Evolutionary conservation across 2,329 filamentous ascomycete species (phyloP), one percentile per base, ranked within the genome.

Genomic region (Cladosporium sp.): DNA sequence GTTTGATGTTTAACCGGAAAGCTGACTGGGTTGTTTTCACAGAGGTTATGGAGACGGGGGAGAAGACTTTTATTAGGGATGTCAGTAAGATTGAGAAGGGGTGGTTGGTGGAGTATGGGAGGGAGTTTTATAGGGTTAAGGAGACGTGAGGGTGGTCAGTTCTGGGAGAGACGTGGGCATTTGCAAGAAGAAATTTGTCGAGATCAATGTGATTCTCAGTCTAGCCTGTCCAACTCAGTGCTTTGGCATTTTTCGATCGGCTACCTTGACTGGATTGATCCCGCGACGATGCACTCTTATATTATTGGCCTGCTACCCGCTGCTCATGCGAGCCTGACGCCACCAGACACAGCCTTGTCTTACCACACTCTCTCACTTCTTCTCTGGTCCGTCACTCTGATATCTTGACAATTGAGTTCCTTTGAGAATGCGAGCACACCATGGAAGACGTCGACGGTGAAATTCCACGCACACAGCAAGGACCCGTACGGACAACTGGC

Each of bases 11-110:
- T 79, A 96, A 96, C 73, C 86, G 92, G 59, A 97, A 95, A 77
- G 91, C 91, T 11, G 92, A 97, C 64, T 97, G 93, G 92, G 92
- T 97, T 9, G 83, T 99, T 36, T 99, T 97, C 70, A 89, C 95
- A 67, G 93, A 97, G 75, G 85, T 96, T 38, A 85, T 96, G 80
- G 90, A 97, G 76, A 95, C 90, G 4, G 85, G 88, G 9, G 85
- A 84, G 63, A 97, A 97, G 80, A 92, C 84, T 0, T 97, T 88
- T 71, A 95, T 99, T 67, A 82, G 91, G 58, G 93, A 97, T 73
- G 79, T 97, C 60, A 94, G 88, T n/a, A 94, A 90, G 77, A 89
- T 97, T 67, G 90, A 97, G 72, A 96, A 91, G 80, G 80, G 78
- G n/a, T 99, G 93, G 90, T 80, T 99, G 66, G 72, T 92, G 50